A percentile compares a stretch with the other conserved stretches of the same genome.
Evolutionary conservation across 176 grass and related monocot species (phyloP).

Genomic region (Neostapfia colusana): DNA sequence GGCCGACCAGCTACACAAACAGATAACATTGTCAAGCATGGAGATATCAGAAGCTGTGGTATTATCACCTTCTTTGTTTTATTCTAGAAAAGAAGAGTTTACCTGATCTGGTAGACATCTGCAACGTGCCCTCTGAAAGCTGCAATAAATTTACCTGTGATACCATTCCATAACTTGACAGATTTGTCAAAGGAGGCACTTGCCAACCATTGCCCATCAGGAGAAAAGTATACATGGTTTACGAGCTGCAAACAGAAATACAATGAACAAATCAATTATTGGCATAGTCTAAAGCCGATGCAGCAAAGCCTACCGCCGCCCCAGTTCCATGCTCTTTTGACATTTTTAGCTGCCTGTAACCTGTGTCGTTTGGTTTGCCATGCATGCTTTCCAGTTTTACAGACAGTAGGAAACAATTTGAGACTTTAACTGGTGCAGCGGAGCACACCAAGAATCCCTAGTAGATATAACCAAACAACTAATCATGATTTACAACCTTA

Average conservation of each 20-base stretch:
- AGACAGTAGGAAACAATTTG: no score
- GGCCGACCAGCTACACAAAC: slow-evolving; percentile 72
- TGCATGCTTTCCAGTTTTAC: no score
- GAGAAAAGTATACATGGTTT: slow-evolving; percentile 99
- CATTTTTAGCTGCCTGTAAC: no score
- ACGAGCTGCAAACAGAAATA: slow-evolving; percentile 67
- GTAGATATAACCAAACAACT: slow-evolving; percentile 7
- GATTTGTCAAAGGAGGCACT: slow-evolving; percentile 99
- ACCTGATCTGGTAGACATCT: slow-evolving; percentile 98
- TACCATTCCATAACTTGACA: slow-evolving; percentile 95
- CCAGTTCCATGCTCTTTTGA: no score
- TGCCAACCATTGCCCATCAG: slow-evolving; percentile 96
- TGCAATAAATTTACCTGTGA: slow-evolving; percentile 80
- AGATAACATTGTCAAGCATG: slow-evolving; percentile 27
- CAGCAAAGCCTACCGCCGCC: no score
- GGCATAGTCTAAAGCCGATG: neutral
- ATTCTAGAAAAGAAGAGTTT: slow-evolving; percentile 5
- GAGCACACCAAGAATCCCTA: no score
- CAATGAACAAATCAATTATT: slow-evolving; percentile 2
- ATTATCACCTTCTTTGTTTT: neutral
- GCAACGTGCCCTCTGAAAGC: slow-evolving; percentile 92
- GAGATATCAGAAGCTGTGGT: neutral
- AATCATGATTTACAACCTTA: neutral
- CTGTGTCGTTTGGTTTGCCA: no score
- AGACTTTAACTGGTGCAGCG: no score